Base-by-base conservation (phyloP, 1,284 basidiomycete species). In the Cerioporus squamosus region DNA sequence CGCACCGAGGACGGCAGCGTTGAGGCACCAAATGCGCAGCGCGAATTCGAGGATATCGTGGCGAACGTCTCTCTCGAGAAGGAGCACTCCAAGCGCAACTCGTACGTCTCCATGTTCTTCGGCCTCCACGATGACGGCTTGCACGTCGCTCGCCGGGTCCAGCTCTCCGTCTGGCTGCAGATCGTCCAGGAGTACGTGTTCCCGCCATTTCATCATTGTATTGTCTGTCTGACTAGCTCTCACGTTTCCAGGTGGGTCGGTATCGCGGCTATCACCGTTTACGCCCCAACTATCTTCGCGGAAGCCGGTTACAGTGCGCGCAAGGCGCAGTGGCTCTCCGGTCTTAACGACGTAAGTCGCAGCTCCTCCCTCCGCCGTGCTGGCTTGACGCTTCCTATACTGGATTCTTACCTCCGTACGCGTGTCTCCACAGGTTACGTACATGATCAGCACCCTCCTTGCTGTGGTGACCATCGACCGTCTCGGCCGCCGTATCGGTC, bases 231-330 rank as follows among this genome's bases (percentile, higher is more conserved):
- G 9, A 24, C 59, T 57, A 36, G 53, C 47, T 17, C 40, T 6
- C 5, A 17, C 23, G 14, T 18, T 26, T 33, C 4, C 51, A 74
- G 72, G 68, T 81, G 80, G 80, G 76, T 77, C 18, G 80, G 80
- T n/a, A 81, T 82, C 42, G 79, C 80, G 22, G 80, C 80, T 17
- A 79, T 82, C 55, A 81, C 80, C 0, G 80, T 81, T 4, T 82
- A 81, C 53, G 79, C 80, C 15, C 79, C 80, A 2, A 79, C 77
- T 6, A 81, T 82, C 57, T 81, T 82, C 64, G 72, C 79, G 2
- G 71, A 75, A 61, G 79, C 80, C 31, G 80, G 80, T 6, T 81
- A 80, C 61, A 73, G 70, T 44, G 65, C 78, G 23, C 72, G 79
- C 56, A 81, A 80, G 63, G 70, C 77, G 2, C 75, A 80, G 57